Conservation (phyloP, 495 filamentous ascomycete genomes). For the Penicillium flavigenum region DNA sequence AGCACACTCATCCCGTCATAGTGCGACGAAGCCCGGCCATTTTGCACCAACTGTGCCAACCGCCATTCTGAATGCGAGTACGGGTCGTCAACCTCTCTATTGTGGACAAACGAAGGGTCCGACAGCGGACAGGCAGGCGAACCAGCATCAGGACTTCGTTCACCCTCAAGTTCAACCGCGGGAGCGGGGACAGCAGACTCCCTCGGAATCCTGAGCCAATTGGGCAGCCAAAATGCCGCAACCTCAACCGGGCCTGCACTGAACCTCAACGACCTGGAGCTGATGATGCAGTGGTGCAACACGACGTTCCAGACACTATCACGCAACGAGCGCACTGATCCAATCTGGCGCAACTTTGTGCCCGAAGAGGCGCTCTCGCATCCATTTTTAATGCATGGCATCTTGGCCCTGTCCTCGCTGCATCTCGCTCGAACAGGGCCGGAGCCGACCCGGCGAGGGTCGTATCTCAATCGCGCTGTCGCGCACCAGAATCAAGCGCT, state of each 20-base stretch:
- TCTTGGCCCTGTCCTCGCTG: conserved; percentile 48
- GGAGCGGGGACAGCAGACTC: conserved; percentile 17
- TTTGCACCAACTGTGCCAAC: conserved; percentile 42
- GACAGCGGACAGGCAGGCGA: conserved; percentile 27
- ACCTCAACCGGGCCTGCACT: conserved; percentile 16
- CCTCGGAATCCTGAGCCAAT: conserved; percentile 29
- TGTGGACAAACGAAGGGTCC: conserved; percentile 41
- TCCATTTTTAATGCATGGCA: conserved; percentile 53
- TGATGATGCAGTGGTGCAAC: conserved; percentile 50
- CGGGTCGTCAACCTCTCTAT: conserved; percentile 36
- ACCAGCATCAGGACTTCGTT: conserved; percentile 12
- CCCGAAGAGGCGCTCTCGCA: conserved; percentile 48
- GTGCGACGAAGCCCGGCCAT: conserved; percentile 42
- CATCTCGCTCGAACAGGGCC: conserved; percentile 42
- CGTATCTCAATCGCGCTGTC: conserved; percentile 42
- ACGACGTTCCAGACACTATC: conserved; percentile 33
- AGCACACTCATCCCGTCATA: conserved; percentile 14
- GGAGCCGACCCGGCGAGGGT: conserved; percentile 22
- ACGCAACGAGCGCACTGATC: conserved; percentile 33
- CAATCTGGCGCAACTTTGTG: conserved; percentile 45
- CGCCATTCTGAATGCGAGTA: conserved; percentile 43
- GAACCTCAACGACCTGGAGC: conserved; percentile 40
- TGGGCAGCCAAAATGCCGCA: conserved; percentile 18
- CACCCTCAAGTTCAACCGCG: conserved; percentile 4
- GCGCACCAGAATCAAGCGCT: conserved; percentile 51